A percentile compares a stretch with the other conserved stretches of the same genome.
phyloP scores from a whole-genome alignment of 139 green algal genomes.

The Tetraselmis striata region DNA sequence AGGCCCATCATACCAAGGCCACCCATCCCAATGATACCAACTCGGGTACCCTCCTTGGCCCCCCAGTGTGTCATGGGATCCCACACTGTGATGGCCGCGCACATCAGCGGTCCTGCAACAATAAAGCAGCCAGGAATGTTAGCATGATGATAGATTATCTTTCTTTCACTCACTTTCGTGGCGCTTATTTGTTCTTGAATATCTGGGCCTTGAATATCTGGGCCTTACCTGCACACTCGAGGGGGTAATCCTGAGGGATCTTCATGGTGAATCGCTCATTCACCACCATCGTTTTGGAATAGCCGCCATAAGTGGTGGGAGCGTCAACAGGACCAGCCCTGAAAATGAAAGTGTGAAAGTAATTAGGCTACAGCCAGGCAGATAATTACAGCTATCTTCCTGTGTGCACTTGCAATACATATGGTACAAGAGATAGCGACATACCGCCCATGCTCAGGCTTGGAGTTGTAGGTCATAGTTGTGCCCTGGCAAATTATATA shows the following conservation, averaged over 20 bases:
- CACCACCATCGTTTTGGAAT: slow-evolving; percentile 9
- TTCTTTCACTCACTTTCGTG: background rate
- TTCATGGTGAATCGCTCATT: slow-evolving; percentile 9
- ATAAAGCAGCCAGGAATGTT: background rate
- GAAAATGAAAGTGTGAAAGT: background rate
- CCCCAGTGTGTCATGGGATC: background rate
- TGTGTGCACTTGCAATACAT: no score
- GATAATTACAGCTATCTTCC: no score
- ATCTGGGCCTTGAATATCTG: background rate
- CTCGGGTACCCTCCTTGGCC: background rate
- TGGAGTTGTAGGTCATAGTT: slow-evolving; percentile 9
- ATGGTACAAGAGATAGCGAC: no score
- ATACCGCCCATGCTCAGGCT: background rate
- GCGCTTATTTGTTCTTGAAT: background rate
- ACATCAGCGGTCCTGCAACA: background rate
- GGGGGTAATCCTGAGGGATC: background rate
- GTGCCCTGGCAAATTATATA: no score
- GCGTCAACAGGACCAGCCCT: background rate
- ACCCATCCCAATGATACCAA: slow-evolving; percentile 13
- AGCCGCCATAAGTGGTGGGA: slow-evolving; percentile 5
- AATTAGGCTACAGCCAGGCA: no score
- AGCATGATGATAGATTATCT: background rate
- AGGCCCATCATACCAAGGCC: background rate
- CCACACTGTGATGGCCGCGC: slow-evolving; percentile 15
- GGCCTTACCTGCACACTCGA: background rate